Evolutionary conservation across 768 basidiomycete genomes (phyloP).

Genomic region (Cubamyces sp.): DNA sequence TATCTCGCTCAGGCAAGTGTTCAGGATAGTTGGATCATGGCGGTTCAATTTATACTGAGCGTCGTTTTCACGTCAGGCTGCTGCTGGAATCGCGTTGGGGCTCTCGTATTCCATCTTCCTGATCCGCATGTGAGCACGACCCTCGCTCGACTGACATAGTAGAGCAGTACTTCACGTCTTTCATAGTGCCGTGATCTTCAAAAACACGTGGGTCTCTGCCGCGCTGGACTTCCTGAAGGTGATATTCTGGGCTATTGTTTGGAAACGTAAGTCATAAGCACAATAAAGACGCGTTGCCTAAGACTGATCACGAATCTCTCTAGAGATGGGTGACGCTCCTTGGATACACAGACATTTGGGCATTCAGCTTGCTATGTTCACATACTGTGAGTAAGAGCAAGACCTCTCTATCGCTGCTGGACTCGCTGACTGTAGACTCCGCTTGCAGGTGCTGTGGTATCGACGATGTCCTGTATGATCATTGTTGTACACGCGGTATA

Average conservation of each 20-base stretch:
- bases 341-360: not conserved
- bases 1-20: not conserved
- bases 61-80: not conserved
- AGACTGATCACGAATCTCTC: not conserved
- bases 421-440: too few relatives aligned
- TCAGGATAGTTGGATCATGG: not conserved
- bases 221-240: slow-evolving; percentile 1
- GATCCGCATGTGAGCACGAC: not conserved
- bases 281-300: not conserved
- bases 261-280: not conserved
- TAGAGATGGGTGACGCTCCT: not conserved
- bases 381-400: too few relatives aligned
- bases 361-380: too few relatives aligned
- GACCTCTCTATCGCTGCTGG: too few relatives aligned
- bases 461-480: not conserved
- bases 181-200: not conserved
- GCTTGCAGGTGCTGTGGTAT: not conserved
- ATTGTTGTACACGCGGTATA: not conserved
- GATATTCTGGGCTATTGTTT: slow-evolving; percentile 1
- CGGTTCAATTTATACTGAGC: not conserved
- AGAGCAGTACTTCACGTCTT: not conserved
- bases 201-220: not conserved
- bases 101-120: not conserved
- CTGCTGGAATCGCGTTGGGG: not conserved
- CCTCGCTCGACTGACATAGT: not conserved